These are phyloP conservation scores for Teunomyces stri DNA, from an alignment of 805 yeast genomes.

Conservation along the genomic window DNA sequence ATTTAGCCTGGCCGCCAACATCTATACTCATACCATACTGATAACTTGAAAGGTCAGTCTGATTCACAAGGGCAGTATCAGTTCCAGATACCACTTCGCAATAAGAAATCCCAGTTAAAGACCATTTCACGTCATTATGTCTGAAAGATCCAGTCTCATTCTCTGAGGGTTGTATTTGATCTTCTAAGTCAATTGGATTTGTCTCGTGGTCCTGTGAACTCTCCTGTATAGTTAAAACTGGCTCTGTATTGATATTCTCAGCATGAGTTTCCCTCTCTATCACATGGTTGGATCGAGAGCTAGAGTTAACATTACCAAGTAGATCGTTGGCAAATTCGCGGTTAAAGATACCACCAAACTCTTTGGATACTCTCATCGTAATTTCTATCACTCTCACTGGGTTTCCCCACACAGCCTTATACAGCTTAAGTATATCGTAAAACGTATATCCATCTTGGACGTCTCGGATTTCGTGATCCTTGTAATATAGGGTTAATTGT, in stretches of 20 bases:
- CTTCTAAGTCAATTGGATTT: neutral
- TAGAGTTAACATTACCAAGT: slow-evolving; percentile 3
- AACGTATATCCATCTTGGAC: neutral
- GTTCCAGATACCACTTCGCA: neutral
- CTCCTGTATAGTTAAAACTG: neutral
- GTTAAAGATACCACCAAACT: slow-evolving; percentile 23
- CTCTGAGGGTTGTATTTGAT: neutral
- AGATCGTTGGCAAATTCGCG: slow-evolving; percentile 25
- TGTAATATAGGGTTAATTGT: slow-evolving; percentile 18
- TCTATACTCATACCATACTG: slow-evolving; percentile 24
- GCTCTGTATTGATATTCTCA: too few relatives aligned
- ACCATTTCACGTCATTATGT: slow-evolving; percentile 13
- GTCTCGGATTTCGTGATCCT: slow-evolving; percentile 5
- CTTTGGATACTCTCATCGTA: neutral
- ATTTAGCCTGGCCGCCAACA: slow-evolving; percentile 11
- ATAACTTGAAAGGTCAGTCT: slow-evolving; percentile 21
- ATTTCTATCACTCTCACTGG: neutral
- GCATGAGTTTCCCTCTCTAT: neutral
- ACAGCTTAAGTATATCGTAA: slow-evolving; percentile 1
- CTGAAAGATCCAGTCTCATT: neutral
- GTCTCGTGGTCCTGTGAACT: neutral
- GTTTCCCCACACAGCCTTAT: neutral
- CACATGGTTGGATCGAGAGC: neutral
- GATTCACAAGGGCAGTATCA: slow-evolving; percentile 21
- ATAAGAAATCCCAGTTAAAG: slow-evolving; percentile 22